A percentile compares a stretch with the other conserved stretches of the same genome.
phyloP scores from a whole-genome alignment of 2,329 filamentous ascomycete genomes.

The Colletotrichum chlorophyti region DNA sequence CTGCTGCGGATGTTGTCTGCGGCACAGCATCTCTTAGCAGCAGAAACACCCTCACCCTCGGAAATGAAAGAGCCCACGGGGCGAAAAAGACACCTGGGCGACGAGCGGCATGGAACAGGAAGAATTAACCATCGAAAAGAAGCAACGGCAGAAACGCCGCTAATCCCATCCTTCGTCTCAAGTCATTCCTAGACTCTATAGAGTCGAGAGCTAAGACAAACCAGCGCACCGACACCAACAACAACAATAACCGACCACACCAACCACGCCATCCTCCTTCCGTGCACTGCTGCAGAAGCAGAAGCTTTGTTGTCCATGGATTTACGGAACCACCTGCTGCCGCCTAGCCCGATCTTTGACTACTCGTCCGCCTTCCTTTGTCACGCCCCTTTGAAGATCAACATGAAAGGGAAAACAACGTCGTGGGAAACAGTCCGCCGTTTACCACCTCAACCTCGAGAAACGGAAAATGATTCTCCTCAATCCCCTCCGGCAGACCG shows the following conservation, averaged over 20 bases:
- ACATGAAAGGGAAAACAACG: background rate
- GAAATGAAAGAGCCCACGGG: background rate
- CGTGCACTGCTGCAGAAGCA: constrained; percentile 8
- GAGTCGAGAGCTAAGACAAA: constrained; percentile 3
- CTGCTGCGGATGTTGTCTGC: too few species aligned
- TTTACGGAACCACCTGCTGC: background rate
- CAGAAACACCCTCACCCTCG: too few species aligned
- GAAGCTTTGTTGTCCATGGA: constrained; percentile 1
- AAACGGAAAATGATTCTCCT: background rate
- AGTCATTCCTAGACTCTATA: too few species aligned
- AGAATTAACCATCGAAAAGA: constrained; percentile 12
- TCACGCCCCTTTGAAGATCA: too few species aligned
- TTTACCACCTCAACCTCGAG: background rate
- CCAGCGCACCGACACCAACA: constrained; percentile 2
- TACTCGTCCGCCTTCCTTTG: background rate
- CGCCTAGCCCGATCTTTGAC: too few species aligned
- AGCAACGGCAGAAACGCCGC: constrained; percentile 21
- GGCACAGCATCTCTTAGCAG: too few species aligned
- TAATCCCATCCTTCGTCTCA: constrained; percentile 15
- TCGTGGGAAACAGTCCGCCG: background rate
- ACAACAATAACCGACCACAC: background rate
- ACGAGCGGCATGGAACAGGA: background rate
- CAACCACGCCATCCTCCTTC: constrained; percentile 21
- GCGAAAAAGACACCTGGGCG: background rate
- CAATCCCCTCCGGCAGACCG: background rate